Conservation (phyloP, 345 rosid genomes). For the thale cress (Arabidopsis thaliana) region DNA sequence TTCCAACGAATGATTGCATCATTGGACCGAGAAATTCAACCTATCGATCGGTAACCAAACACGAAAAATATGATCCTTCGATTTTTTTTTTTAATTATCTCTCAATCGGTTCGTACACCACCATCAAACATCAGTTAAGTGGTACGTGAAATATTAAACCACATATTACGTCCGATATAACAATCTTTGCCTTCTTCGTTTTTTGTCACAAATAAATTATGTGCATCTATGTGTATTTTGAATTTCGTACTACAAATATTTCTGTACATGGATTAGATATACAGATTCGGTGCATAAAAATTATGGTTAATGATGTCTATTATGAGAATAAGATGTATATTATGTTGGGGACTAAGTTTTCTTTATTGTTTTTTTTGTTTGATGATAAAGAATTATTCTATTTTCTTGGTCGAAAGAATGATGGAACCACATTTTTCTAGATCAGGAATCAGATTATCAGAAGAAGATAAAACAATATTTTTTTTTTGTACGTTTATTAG, state of each 20-base stretch:
- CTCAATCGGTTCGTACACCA: background rate
- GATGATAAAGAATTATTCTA: no score
- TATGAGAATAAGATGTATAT: constrained; percentile 15
- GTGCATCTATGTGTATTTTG: background rate
- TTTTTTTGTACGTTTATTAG: no score
- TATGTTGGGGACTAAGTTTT: background rate
- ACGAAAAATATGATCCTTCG: background rate
- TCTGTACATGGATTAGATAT: background rate
- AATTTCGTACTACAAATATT: background rate
- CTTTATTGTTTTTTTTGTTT: background rate
- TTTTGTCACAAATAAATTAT: background rate
- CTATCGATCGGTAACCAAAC: background rate
- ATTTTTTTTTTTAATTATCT: background rate
- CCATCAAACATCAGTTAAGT: background rate
- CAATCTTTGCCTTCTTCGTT: background rate
- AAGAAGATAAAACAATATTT: no score
- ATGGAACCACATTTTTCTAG: background rate
- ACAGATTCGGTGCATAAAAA: constrained; percentile 1
- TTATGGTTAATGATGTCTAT: background rate
- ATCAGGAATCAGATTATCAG: no score
- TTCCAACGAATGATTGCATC: background rate
- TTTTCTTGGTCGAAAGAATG: background rate
- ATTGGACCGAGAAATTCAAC: background rate
- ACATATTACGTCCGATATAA: background rate
- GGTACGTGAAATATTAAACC: background rate